Conservation (phyloP, 805 yeast genomes). For the Starmerella geochares region DNA sequence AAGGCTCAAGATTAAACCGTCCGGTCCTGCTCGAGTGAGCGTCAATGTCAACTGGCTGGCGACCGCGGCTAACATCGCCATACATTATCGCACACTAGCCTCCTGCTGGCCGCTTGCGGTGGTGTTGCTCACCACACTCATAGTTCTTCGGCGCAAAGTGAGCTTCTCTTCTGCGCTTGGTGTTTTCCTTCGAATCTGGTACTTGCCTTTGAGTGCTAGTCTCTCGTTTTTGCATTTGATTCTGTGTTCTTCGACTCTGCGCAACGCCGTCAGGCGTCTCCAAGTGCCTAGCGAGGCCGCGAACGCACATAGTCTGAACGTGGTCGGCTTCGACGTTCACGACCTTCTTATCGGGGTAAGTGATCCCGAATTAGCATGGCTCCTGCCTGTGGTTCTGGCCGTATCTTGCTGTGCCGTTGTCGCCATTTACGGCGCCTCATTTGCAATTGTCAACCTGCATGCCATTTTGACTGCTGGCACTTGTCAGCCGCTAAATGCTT, state of each 20-base stretch:
- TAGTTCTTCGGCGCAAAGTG: neutral
- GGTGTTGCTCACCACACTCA: conserved; percentile 18
- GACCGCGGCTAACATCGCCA: conserved; percentile 57
- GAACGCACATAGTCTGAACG: conserved; percentile 23
- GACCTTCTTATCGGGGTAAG: conserved; percentile 23
- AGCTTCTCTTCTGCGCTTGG: conserved; percentile 33
- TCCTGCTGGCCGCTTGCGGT: conserved; percentile 48
- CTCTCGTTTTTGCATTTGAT: conserved; percentile 29
- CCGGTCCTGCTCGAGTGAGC: neutral
- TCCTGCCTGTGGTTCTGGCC: conserved; percentile 16
- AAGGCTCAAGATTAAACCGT: neutral
- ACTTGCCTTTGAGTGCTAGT: conserved; percentile 18
- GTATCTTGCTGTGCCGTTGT: conserved; percentile 18
- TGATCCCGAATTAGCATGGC: conserved; percentile 23
- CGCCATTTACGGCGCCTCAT: conserved; percentile 9
- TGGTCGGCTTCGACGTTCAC: conserved; percentile 19
- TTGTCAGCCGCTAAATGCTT: neutral
- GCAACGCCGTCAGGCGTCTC: conserved; percentile 20
- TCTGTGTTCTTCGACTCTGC: conserved; percentile 24
- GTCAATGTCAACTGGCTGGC: conserved; percentile 41
- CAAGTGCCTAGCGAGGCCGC: conserved; percentile 28
- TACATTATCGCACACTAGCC: conserved; percentile 62
- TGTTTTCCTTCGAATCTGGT: neutral
- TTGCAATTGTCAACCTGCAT: neutral
- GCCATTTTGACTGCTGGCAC: neutral